phyloP scores from a whole-genome alignment of 139 green algal genomes.

The Closterium sp. region DNA sequence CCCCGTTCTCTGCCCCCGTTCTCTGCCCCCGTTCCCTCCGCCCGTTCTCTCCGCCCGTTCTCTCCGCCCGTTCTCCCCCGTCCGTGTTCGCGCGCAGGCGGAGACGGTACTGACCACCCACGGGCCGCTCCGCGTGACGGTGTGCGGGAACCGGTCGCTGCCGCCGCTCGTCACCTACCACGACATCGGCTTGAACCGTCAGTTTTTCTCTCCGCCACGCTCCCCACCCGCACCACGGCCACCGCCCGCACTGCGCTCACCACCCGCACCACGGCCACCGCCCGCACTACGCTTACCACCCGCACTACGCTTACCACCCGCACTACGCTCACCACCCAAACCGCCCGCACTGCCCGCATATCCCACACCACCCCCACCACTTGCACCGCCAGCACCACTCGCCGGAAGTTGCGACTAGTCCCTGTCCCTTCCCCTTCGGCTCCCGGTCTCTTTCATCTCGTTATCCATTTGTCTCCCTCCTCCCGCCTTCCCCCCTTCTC shows the following conservation, averaged over 20 bases:
- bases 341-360: no score
- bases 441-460: neutral
- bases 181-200: conserved; percentile 27
- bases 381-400: no score
- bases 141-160: conserved; percentile 13
- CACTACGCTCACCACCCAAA: no score
- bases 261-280: no score
- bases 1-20: neutral
- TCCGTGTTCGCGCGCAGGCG: neutral
- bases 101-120: conserved; percentile 17
- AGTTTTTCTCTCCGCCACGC: neutral
- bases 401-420: no score
- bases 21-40: no score
- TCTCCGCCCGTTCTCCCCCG: neutral
- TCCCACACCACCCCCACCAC: no score
- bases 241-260: no score
- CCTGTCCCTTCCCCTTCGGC: no score
- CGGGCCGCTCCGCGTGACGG: conserved; percentile 20
- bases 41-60: neutral
- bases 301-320: no score
- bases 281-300: no score
- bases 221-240: no score
- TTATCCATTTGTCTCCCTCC: neutral
- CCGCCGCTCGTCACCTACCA: conserved; percentile 26
- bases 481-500: neutral